Conservation (phyloP, 2,329 filamentous ascomycete species). For the Botrytis pseudocinerea region DNA sequence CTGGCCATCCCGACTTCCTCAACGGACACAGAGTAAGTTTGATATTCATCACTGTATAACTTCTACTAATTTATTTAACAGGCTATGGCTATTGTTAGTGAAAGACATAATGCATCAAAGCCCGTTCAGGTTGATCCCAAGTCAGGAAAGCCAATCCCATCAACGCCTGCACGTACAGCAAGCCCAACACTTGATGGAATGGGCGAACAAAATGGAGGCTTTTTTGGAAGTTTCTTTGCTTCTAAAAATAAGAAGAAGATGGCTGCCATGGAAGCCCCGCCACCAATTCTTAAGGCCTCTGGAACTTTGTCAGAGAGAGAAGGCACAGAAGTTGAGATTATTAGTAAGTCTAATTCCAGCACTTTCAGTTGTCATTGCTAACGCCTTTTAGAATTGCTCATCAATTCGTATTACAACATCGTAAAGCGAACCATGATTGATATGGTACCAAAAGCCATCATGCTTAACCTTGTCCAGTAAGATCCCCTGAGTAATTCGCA, state of each 20-base stretch:
- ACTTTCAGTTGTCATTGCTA: conserved; percentile 25
- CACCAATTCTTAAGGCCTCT: conserved; percentile 88
- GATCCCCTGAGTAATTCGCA: conserved; percentile 43
- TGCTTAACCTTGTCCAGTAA: conserved; percentile 94
- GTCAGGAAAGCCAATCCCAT: conserved; percentile 89
- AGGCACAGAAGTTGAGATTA: conserved; percentile 94
- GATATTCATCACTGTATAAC: conserved; percentile 19
- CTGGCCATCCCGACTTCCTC: conserved; percentile 94
- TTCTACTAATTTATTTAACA: conserved; percentile 41
- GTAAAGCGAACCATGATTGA: conserved; percentile 98
- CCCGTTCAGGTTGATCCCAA: conserved; percentile 97
- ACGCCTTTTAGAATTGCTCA: conserved; percentile 72
- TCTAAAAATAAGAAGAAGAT: conserved; percentile 99
- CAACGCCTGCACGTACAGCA: conserved; percentile 68
- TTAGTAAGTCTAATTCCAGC: conserved; percentile 64
- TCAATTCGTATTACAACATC: conserved; percentile 97
- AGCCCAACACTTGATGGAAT: conserved; percentile 68
- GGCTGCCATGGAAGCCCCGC: conserved; percentile 97
- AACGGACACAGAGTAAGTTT: conserved; percentile 77
- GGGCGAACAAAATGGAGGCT: conserved; percentile 65
- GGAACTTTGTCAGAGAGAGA: conserved; percentile 93
- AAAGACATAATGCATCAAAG: conserved; percentile 77
- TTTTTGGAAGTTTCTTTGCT: conserved; percentile 98
- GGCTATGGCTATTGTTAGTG: conserved; percentile 98
- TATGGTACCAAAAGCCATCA: conserved; percentile 99